phyloP scores from a whole-genome alignment of 2,329 filamentous ascomycete genomes.

The Colletotrichum musicola region DNA sequence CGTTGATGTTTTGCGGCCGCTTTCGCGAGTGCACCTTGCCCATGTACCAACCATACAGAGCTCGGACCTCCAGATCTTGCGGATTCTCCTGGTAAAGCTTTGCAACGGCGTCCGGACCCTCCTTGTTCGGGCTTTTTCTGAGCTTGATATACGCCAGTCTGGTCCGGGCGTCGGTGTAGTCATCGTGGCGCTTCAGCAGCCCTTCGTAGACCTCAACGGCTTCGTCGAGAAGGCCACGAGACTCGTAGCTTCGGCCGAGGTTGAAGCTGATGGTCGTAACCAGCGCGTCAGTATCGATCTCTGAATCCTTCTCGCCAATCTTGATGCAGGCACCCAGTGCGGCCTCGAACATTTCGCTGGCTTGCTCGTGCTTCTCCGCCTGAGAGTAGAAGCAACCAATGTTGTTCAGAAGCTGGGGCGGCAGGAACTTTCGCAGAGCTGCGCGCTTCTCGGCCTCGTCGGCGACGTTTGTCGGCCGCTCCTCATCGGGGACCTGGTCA shows the following conservation, averaged over 20 bases:
- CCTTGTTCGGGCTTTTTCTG: slow-evolving; percentile 82
- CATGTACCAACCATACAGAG: slow-evolving; percentile 95
- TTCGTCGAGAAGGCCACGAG: slow-evolving; percentile 82
- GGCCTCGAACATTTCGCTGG: slow-evolving; percentile 91
- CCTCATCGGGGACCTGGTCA: slow-evolving; percentile 79
- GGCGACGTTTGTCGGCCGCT: slow-evolving; percentile 67
- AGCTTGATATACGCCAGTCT: slow-evolving; percentile 92
- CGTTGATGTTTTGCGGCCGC: slow-evolving; percentile 81
- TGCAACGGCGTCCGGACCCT: slow-evolving; percentile 86
- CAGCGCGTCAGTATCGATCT: slow-evolving; percentile 87
- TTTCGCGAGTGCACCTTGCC: slow-evolving; percentile 86
- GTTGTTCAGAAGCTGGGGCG: slow-evolving; percentile 95
- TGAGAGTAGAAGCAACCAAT: slow-evolving; percentile 97
- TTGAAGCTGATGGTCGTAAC: slow-evolving; percentile 98
- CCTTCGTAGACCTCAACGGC: slow-evolving; percentile 91
- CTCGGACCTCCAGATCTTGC: slow-evolving; percentile 89
- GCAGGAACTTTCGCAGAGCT: slow-evolving; percentile 80
- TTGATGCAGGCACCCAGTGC: slow-evolving; percentile 89
- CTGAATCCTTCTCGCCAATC: slow-evolving; percentile 79
- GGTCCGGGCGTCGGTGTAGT: slow-evolving; percentile 93
- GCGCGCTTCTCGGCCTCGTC: slow-evolving; percentile 72
- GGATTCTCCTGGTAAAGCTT: slow-evolving; percentile 88
- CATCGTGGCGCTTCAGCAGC: slow-evolving; percentile 83
- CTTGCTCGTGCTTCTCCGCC: slow-evolving; percentile 81
- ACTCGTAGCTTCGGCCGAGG: slow-evolving; percentile 92